Evolutionary conservation across 78 protist genomes (phyloP), one percentile per base, ranked within the genome.

Genomic region (Chrysochromulina tobinii): DNA sequence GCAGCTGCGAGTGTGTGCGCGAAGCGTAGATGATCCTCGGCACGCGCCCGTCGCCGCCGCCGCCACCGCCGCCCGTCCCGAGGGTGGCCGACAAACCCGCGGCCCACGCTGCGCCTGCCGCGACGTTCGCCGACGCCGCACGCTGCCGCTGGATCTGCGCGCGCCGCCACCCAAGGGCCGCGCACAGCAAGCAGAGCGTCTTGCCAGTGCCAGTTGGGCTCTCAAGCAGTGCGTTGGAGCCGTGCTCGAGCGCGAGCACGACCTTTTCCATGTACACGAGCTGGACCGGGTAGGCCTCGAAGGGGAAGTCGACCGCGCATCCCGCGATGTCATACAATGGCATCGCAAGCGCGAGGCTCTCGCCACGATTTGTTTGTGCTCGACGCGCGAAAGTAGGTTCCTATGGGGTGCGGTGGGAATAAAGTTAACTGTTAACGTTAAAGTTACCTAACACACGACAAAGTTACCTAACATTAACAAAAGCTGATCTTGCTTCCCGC

Each of bases 201-300:
- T 99, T 99, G 0, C 99, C 99, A 0, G 99, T 98, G 58, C 99
- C 99, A 6, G 98, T 98, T 8, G 99, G 99, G 69, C 93, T 73
- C 77, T 97, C 99, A 7, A 97, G 93, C 75, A 97, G 93, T n/a
- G 98, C 99, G 21, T 96, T 92, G 8, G 48, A 1, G 2, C 92
- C 87, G 51, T 12, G 67, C 86, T 91, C 59, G 25, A 92, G 93
- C 14, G 95, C 91, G n/a, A 86, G 91, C 85, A 95, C 64, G 20
- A 95, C 93, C 55, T 87, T 75, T 14, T 87, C 93, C 95, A 95
- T 93, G 87, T 93, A 94, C 21, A 27, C 91, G 2, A 59, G 25
- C 94, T 95, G 95, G 14, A 48, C 90, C 23, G 38, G 58, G 75
- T 94, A 94, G 54, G 96, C 90, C 21, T 66, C 67, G 54, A 48